Percentiles rank a stretch among this genome's conserved stretches.
phyloP scores from a whole-genome alignment of 306 rosid genomes.

The Trichosanthes truncata region DNA sequence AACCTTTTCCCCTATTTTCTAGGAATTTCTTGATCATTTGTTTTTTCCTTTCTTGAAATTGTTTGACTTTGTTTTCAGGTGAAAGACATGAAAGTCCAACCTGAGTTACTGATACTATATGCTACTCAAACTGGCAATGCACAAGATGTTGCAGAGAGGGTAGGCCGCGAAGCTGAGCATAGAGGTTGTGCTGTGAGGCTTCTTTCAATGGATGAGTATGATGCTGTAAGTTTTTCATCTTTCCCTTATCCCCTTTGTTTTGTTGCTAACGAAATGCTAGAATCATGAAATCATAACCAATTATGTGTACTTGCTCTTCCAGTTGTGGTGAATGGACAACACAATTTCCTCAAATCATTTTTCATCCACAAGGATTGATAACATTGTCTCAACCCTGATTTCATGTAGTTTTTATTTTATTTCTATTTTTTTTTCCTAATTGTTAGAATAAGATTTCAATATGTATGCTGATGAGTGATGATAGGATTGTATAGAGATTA shows the following conservation, averaged over 20 bases:
- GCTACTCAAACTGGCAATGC: slow-evolving; percentile 86
- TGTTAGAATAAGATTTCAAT: background rate
- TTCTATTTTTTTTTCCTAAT: background rate
- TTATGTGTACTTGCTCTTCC: background rate
- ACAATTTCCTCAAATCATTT: background rate
- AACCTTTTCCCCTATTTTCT: background rate
- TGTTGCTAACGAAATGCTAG: slow-evolving; percentile 2
- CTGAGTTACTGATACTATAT: slow-evolving; percentile 48
- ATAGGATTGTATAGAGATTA: background rate
- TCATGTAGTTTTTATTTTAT: background rate
- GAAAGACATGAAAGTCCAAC: slow-evolving; percentile 21
- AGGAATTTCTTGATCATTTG: background rate
- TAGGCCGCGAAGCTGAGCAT: slow-evolving; percentile 75
- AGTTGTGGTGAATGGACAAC: background rate
- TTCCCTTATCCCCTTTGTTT: background rate
- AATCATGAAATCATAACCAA: background rate
- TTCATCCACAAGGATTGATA: background rate
- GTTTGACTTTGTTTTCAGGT: background rate
- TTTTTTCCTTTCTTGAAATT: background rate
- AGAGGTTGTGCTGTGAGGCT: slow-evolving; percentile 42
- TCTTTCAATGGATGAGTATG: slow-evolving; percentile 53
- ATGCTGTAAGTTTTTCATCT: slow-evolving; percentile 33
- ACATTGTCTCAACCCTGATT: background rate
- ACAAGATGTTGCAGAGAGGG: slow-evolving; percentile 75
- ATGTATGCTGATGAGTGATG: background rate